Percentiles rank a stretch among this genome's conserved stretches.
phyloP scores from a whole-genome alignment of 192 early-diverging fungal species.

The Podila epigama region DNA sequence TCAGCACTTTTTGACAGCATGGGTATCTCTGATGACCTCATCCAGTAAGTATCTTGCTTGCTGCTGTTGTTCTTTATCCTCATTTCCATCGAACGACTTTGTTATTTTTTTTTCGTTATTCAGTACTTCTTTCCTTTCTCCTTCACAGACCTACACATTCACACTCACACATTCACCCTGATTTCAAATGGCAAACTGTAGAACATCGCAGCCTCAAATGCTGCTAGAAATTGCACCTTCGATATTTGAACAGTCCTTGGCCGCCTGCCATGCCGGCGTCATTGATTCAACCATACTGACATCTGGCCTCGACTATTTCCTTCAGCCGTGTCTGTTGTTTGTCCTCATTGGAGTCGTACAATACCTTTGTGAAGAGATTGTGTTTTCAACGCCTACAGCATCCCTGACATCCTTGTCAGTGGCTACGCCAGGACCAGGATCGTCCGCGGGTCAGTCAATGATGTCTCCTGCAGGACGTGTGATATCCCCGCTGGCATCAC shows the following conservation, averaged over 20 bases:
- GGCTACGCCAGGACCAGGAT: not conserved
- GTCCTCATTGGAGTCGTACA: conserved; percentile 43
- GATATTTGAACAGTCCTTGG: conserved; percentile 42
- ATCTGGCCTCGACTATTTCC: conserved; percentile 39
- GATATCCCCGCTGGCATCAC: conserved; percentile 24
- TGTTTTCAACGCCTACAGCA: conserved; percentile 17
- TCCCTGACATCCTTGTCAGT: not conserved
- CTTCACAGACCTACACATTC: too few species aligned
- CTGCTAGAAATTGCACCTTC: conserved; percentile 40
- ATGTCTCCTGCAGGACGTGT: conserved; percentile 20
- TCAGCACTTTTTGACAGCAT: conserved; percentile 42
- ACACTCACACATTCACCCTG: too few species aligned
- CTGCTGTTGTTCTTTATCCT: too few species aligned
- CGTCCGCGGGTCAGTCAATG: conserved; percentile 1
- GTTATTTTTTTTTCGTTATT: too few species aligned
- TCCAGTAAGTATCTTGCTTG: conserved; percentile 47
- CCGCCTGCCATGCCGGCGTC: conserved; percentile 46
- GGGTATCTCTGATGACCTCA: conserved; percentile 48
- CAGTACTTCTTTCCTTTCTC: too few species aligned
- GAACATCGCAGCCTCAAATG: conserved; percentile 47
- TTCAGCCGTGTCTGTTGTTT: conserved; percentile 41
- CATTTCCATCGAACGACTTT: too few species aligned
- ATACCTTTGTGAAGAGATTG: conserved; percentile 40
- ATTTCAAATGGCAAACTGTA: not conserved
- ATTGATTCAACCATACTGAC: conserved; percentile 33